Base-by-base conservation (phyloP, 1,284 basidiomycete genomes). In the Naganishia liquefaciens region DNA sequence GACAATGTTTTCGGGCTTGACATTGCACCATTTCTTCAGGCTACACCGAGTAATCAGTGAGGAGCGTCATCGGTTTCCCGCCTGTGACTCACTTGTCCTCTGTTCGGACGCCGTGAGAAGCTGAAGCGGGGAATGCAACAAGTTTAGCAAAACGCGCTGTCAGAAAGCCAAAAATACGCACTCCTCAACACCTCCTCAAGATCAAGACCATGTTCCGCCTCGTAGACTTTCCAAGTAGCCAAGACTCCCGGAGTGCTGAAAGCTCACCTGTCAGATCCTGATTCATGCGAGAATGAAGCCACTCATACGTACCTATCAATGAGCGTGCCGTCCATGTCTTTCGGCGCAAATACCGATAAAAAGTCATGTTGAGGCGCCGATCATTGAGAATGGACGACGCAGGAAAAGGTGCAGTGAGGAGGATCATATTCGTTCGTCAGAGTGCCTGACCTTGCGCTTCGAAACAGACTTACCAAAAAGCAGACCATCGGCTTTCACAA, bases 301-400 rank as follows among this genome's bases (percentile, higher is more conserved):
- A 39, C 15, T 11, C 5, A 44, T 7, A 66, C 13, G 2, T 33
- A 66, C 74, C 44, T 60, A 75, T 75, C 76, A 17, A 78, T 70
- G 30, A 78, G 68, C 5, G 76, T 78, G 49, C 77, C 77, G 69
- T 78, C 77, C 77, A 78, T 78, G 68, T 78, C 77, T 66, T 19
- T 21, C 5, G n/a, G 19, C 17, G 28, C 17, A 19, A 21, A 2
- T 21, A 39, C 19, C 30, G 1, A 44, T 44, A 44, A 7, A 9
- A 19, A n/a, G 37, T 10, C n/a, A 27, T 25, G 47, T 1, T 7
- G 47, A 49, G 25, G 1, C 10, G 25, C 25, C 10, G n/a, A 7
- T 5, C n/a, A 25, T 7, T n/a, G 11, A 7, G 11, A 27, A 23
- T 23, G 47, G 9, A 27, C 47, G 47, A 49, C n/a, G 17, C 19